Conservation (phyloP, 371 early-diverging fungal species). For the Mortierella sp. region DNA sequence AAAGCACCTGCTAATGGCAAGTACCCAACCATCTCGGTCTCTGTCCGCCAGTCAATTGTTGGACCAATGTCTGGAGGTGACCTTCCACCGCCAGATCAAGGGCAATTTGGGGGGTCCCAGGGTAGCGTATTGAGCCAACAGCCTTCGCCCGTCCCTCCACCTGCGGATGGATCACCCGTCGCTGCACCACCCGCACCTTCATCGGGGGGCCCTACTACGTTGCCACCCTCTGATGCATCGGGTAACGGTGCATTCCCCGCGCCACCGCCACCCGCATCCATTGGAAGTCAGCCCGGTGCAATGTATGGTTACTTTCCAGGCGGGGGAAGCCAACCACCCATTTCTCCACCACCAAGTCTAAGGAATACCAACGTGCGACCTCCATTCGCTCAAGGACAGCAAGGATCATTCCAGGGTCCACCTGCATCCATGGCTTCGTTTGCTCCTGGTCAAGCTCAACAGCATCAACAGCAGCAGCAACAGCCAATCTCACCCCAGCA, state of each 20-base stretch:
- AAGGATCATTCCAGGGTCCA: neutral
- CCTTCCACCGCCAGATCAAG: slow-evolving; percentile 52
- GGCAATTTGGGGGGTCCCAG: neutral
- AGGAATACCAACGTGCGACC: slow-evolving; percentile 9
- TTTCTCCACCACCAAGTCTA: slow-evolving; percentile 46
- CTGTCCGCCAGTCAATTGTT: slow-evolving; percentile 35
- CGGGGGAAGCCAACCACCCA: slow-evolving; percentile 44
- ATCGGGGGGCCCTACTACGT: neutral
- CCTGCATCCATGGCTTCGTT: neutral
- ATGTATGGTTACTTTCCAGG: slow-evolving; percentile 43
- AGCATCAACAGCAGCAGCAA: slow-evolving; percentile 20
- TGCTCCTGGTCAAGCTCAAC: slow-evolving; percentile 1
- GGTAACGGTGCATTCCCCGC: slow-evolving; percentile 25
- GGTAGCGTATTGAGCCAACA: slow-evolving; percentile 44
- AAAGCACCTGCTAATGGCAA: slow-evolving; percentile 24
- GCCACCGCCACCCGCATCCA: slow-evolving; percentile 28
- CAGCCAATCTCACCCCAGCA: slow-evolving; percentile 26
- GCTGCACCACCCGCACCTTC: slow-evolving; percentile 23
- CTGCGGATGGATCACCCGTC: neutral
- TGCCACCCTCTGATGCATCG: too few relatives aligned
- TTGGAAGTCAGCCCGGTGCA: slow-evolving; percentile 9
- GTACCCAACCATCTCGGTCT: slow-evolving; percentile 36
- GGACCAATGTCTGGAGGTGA: slow-evolving; percentile 46
- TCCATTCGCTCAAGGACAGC: slow-evolving; percentile 15
- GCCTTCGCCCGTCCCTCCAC: slow-evolving; percentile 3